phyloP scores from a whole-genome alignment of 371 early-diverging fungal species.

The Dinochytrium kinnereticum region DNA sequence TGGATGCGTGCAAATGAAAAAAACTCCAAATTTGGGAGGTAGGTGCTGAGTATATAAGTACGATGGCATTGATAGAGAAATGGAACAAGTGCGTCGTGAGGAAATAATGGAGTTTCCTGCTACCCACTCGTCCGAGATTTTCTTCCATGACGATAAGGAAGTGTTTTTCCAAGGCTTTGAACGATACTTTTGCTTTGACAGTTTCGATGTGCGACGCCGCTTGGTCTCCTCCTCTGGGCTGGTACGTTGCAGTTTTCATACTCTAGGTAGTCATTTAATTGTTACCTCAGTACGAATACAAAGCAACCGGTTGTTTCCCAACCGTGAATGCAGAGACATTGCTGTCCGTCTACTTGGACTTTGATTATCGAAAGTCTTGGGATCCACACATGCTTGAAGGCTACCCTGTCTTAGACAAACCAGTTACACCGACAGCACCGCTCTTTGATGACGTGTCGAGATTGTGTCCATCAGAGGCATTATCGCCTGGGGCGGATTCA shows the following conservation, averaged over 20 bases:
- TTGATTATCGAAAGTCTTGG: slow-evolving; percentile 23
- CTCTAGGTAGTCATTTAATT: too few species aligned
- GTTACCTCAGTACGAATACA: slow-evolving; percentile 19
- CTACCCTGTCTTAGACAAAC: neutral
- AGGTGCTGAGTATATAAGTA: too few species aligned
- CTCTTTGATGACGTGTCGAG: neutral
- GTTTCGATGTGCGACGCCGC: slow-evolving; percentile 19
- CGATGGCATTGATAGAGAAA: too few species aligned
- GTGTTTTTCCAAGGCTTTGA: slow-evolving; percentile 14
- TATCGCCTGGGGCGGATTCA: slow-evolving; percentile 22
- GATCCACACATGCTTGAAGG: slow-evolving; percentile 26
- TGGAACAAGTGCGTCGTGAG: too few species aligned
- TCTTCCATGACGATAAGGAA: neutral
- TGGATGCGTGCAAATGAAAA: too few species aligned
- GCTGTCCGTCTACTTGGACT: slow-evolving; percentile 27
- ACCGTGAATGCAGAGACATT: neutral
- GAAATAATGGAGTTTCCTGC: neutral
- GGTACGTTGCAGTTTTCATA: slow-evolving; percentile 10
- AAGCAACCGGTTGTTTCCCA: slow-evolving; percentile 20
- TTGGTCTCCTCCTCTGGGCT: slow-evolving; percentile 17
- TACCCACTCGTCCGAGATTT: neutral
- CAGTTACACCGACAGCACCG: neutral
- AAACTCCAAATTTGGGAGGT: too few species aligned
- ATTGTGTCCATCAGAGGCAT: neutral
- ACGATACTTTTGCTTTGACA: slow-evolving; percentile 22